A percentile compares a stretch with the other conserved stretches of the same genome.
Conservation (phyloP, 371 early-diverging fungal species). For the Thermomucor indicae-seudaticae region DNA sequence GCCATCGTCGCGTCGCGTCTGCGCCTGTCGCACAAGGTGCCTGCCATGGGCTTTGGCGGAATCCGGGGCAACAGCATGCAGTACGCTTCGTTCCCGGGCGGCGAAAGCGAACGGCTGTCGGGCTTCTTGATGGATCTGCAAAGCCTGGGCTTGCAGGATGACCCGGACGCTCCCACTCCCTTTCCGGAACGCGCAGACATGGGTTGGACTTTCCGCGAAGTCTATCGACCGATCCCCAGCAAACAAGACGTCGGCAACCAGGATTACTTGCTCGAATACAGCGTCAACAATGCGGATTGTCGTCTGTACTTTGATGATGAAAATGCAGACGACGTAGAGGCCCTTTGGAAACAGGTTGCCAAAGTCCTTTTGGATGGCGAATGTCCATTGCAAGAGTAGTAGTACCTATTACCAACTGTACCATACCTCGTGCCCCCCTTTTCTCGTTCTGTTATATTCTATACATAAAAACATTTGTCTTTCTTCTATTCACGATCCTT, state of each 20-base stretch:
- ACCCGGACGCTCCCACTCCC: constrained; percentile 40
- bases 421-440: not conserved
- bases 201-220: constrained; percentile 53
- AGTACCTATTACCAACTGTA: not conserved
- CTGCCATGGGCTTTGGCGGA: constrained; percentile 50
- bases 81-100: constrained; percentile 50
- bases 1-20: constrained; percentile 51
- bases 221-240: constrained; percentile 27
- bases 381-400: constrained; percentile 25
- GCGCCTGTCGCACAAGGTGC: constrained; percentile 41
- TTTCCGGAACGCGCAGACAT: constrained; percentile 51
- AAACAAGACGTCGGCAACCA: constrained; percentile 20
- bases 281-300: constrained; percentile 44
- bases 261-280: constrained; percentile 39
- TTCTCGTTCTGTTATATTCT: too few species aligned
- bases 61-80: constrained; percentile 53
- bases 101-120: constrained; percentile 48
- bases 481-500: too few species aligned
- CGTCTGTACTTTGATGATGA: constrained; percentile 42
- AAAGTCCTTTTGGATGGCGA: constrained; percentile 27
- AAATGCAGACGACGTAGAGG: constrained; percentile 37
- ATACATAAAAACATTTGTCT: too few species aligned
- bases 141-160: constrained; percentile 26
- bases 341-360: constrained; percentile 40
- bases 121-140: constrained; percentile 42